Percentiles rank a stretch among this genome's conserved stretches.
Evolutionary conservation across 768 basidiomycete genomes (phyloP).

Genomic region (Dioszegia crocea): DNA sequence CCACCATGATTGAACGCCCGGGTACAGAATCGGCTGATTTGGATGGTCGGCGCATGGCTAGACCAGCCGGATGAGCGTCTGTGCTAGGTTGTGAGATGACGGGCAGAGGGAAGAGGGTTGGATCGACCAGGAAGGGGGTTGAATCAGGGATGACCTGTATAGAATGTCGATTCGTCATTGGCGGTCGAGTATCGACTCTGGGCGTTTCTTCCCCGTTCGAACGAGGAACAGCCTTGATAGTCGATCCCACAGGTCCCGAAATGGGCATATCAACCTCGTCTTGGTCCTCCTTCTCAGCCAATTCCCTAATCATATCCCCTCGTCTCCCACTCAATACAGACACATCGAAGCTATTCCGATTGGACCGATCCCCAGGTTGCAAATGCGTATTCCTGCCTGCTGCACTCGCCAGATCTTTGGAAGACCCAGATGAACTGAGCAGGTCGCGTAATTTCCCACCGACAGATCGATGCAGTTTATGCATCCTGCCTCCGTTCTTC

Average conservation of each 20-base stretch:
- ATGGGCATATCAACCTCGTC: neutral
- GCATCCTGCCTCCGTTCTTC: conserved; percentile 24
- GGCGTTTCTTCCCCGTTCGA: neutral
- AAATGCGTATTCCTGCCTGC: neutral
- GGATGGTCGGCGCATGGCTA: neutral
- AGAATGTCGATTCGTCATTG: neutral
- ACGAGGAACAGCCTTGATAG: neutral
- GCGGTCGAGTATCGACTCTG: neutral
- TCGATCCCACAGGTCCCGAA: neutral
- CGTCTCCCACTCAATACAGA: neutral
- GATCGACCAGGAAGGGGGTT: conserved; percentile 4
- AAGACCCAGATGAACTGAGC: conserved; percentile 20
- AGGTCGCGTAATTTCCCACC: conserved; percentile 37
- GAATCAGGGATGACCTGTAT: conserved; percentile 2
- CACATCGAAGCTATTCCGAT: conserved; percentile 8
- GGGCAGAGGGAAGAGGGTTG: conserved; percentile 1
- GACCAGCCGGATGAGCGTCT: neutral
- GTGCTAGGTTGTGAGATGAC: neutral
- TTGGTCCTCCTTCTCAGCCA: neutral
- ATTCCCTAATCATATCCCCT: neutral
- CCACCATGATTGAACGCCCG: neutral
- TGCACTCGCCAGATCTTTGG: neutral
- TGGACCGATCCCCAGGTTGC: neutral
- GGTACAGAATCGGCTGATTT: neutral
- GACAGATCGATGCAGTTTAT: conserved; percentile 37